Conservation (phyloP, 2,329 filamentous ascomycete species). For the Botrytis cinerea region DNA sequence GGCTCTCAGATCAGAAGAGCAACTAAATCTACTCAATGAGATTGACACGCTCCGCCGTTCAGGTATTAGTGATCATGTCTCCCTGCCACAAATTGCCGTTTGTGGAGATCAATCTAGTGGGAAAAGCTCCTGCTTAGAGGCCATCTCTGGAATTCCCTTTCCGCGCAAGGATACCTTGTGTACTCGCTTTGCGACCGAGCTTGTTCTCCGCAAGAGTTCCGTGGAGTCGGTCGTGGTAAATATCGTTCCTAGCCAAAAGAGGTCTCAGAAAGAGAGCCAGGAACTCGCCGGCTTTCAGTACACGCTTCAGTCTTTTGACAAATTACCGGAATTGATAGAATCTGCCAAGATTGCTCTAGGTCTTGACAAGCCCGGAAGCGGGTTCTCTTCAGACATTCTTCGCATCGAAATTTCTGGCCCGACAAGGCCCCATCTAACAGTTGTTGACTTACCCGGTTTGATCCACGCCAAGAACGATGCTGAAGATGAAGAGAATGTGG, state of each 20-base stretch:
- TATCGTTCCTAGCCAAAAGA: not conserved
- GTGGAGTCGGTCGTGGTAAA: not conserved
- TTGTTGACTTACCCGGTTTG: not conserved
- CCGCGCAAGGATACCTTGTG: not conserved
- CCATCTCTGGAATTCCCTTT: not conserved
- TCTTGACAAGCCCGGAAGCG: not conserved
- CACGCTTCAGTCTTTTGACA: not conserved
- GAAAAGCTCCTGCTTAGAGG: not conserved
- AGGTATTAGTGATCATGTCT: not conserved
- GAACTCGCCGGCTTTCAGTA: not conserved
- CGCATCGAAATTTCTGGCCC: not conserved
- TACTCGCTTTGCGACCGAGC: not conserved
- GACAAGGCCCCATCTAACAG: not conserved
- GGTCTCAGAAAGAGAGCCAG: not conserved
- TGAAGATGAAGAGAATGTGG: not conserved
- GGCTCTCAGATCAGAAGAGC: not conserved
- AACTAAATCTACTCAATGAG: not conserved
- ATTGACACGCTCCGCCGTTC: not conserved
- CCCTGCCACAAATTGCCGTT: not conserved
- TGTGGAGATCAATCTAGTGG: constrained; percentile 1
- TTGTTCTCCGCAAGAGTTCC: not conserved
- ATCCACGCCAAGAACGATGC: not conserved
- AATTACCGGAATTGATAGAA: not conserved
- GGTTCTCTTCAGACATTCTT: not conserved
- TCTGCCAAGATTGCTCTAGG: not conserved